Evolutionary conservation across 371 early-diverging fungal genomes (phyloP).

Genomic region (Mucor racemosus): DNA sequence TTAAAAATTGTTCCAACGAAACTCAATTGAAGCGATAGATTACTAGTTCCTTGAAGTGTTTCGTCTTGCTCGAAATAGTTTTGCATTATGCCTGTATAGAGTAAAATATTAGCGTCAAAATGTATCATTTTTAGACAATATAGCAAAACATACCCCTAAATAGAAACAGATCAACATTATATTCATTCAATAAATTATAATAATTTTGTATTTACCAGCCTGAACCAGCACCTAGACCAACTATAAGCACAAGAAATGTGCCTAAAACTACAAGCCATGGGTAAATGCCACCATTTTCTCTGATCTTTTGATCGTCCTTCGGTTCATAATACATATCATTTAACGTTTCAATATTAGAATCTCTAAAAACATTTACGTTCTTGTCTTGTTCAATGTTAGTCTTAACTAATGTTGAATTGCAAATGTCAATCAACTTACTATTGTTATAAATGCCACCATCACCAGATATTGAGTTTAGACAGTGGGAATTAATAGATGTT

Average conservation of each 20-base stretch:
- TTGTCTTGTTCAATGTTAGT: not conserved
- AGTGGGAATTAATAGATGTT: not conserved
- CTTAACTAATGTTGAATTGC: not conserved
- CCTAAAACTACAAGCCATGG: slow-evolving; percentile 66
- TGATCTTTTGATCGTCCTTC: not conserved
- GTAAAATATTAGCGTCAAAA: not conserved
- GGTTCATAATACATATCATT: not conserved
- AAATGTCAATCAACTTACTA: not conserved
- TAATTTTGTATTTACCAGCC: slow-evolving; percentile 33
- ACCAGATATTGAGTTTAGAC: too few relatives aligned
- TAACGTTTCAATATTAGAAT: slow-evolving; percentile 3
- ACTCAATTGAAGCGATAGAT: slow-evolving; percentile 27
- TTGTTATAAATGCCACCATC: not conserved
- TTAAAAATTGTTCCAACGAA: slow-evolving; percentile 41
- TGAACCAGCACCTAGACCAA: slow-evolving; percentile 53
- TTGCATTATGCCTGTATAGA: slow-evolving; percentile 30
- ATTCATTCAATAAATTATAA: not conserved
- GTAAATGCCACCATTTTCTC: slow-evolving; percentile 17
- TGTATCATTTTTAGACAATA: not conserved
- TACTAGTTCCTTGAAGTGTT: not conserved
- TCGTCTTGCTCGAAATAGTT: slow-evolving; percentile 29
- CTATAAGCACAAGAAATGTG: slow-evolving; percentile 59
- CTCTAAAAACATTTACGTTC: not conserved
- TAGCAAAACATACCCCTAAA: slow-evolving; percentile 2
- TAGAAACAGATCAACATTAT: not conserved